Conservation (phyloP, 176 grass and related monocot species). For the Triticum urartu region DNA sequence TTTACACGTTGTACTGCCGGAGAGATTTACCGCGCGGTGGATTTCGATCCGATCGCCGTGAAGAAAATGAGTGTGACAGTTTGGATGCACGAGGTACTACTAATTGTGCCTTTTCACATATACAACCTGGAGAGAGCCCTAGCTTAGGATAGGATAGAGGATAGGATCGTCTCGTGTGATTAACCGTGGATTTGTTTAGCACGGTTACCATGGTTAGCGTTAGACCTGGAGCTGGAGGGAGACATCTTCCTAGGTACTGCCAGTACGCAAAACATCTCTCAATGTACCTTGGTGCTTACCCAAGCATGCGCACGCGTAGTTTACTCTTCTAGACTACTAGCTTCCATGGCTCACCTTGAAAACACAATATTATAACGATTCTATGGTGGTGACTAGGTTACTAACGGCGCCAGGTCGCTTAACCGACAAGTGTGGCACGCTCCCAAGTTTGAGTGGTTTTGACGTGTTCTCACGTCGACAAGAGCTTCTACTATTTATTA, state of each 20-base stretch:
- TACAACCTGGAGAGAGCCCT: slow-evolving; percentile 14
- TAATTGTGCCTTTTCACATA: slow-evolving; percentile 12
- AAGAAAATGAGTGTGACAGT: too few relatives aligned
- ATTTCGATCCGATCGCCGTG: too few relatives aligned
- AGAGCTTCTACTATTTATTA: too few relatives aligned
- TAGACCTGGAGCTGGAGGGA: not conserved
- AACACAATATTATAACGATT: too few relatives aligned
- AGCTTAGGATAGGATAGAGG: not conserved
- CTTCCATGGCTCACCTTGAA: slow-evolving; percentile 19
- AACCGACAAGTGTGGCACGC: not conserved
- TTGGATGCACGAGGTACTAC: not conserved
- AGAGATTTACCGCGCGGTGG: too few relatives aligned
- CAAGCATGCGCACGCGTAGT: not conserved
- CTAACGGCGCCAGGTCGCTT: not conserved
- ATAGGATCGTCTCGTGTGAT: not conserved
- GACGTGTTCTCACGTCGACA: not conserved
- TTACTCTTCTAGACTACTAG: not conserved
- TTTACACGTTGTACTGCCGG: not conserved
- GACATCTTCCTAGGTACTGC: slow-evolving; percentile 49
- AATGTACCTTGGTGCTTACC: slow-evolving; percentile 34
- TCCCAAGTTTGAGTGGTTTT: not conserved
- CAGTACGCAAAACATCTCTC: slow-evolving; percentile 32
- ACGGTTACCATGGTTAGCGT: slow-evolving; percentile 17
- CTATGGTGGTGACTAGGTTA: too few relatives aligned
- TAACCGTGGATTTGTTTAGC: not conserved